These are phyloP conservation scores for Lepidium sativum DNA, from an alignment of 345 rosid species.

Conservation along the genomic window DNA sequence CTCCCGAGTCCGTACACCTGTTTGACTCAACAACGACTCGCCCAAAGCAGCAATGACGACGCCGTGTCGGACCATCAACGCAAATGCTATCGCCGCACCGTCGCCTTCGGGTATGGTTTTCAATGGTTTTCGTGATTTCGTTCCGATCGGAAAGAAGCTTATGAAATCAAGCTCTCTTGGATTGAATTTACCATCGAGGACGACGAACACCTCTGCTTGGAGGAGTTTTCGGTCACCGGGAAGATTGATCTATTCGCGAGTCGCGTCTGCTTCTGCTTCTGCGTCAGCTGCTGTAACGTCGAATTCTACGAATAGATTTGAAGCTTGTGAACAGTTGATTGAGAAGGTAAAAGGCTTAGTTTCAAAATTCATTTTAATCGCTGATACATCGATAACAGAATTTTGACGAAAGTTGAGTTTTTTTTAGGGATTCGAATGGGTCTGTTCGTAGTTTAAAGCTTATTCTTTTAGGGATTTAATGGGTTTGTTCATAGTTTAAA, in stretches of 20 bases:
- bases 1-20: neutral
- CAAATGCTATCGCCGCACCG: conserved; percentile 12
- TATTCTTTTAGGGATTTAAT: neutral
- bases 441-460: neutral
- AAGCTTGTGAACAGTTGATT: conserved; percentile 42
- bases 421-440: neutral
- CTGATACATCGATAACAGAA: neutral
- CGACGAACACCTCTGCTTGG: neutral
- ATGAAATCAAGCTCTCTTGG: conserved; percentile 11
- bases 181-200: conserved; percentile 13
- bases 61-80: conserved; percentile 17
- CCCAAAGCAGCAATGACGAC: neutral
- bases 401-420: neutral
- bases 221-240: neutral
- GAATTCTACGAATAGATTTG: conserved; percentile 21
- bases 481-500: neutral
- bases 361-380: neutral
- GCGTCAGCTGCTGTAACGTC: conserved; percentile 28
- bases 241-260: neutral
- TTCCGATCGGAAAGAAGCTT: neutral
- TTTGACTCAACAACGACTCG: conserved; percentile 1
- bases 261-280: conserved; percentile 21
- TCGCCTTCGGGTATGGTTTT: conserved; percentile 5
- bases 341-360: conserved; percentile 47
- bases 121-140: neutral